Percentiles rank a stretch among this genome's conserved stretches.
Evolutionary conservation across 192 early-diverging fungal species (phyloP).

Genomic region (Backusella liffmaniae): DNA sequence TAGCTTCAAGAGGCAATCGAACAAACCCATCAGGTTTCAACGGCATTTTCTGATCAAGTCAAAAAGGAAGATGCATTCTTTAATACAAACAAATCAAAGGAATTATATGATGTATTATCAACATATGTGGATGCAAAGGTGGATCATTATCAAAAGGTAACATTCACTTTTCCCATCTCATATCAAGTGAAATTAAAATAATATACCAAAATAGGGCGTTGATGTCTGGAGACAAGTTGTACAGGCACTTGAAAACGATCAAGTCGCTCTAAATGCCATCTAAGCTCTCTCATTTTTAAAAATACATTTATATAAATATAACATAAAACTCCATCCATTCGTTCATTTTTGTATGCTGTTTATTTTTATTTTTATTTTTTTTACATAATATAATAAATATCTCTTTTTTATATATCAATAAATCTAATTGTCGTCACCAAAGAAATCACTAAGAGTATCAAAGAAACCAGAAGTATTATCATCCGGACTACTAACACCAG

Average conservation of each 20-base stretch:
- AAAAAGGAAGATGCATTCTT: slow-evolving; percentile 85
- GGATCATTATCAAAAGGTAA: slow-evolving; percentile 78
- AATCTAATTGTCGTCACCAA: slow-evolving; percentile 4
- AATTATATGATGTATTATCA: slow-evolving; percentile 77
- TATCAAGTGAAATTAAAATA: background rate
- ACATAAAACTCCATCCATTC: background rate
- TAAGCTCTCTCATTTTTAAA: too few species aligned
- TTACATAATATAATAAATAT: background rate
- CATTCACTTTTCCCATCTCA: background rate
- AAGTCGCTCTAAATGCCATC: background rate
- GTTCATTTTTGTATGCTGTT: background rate
- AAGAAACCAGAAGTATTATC: slow-evolving; percentile 32
- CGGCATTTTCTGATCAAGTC: slow-evolving; percentile 77
- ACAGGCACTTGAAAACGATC: slow-evolving; percentile 4
- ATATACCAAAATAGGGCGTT: slow-evolving; percentile 5
- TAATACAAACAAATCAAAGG: slow-evolving; percentile 70
- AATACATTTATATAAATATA: too few species aligned
- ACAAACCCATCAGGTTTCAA: slow-evolving; percentile 64
- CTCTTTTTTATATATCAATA: too few species aligned
- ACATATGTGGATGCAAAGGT: slow-evolving; percentile 78
- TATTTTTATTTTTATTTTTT: background rate
- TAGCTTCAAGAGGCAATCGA: slow-evolving; percentile 85
- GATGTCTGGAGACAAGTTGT: slow-evolving; percentile 16
- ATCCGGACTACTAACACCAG: slow-evolving; percentile 13
- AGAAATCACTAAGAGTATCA: slow-evolving; percentile 23